Conservation (phyloP, 352 stramenopile species). For the Thraustotheca clavata region DNA sequence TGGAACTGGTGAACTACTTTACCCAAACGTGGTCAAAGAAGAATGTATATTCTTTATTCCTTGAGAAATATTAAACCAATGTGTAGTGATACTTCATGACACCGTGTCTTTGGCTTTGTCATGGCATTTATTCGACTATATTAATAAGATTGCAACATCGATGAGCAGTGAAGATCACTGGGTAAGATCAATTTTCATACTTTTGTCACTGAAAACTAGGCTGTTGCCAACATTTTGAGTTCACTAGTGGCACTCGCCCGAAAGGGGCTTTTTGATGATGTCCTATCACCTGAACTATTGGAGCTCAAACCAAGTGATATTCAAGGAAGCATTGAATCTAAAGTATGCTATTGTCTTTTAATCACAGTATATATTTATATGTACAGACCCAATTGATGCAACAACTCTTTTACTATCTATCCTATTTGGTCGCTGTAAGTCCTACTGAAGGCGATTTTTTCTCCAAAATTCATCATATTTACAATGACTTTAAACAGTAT, state of each 20-base stretch:
- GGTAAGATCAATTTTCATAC: background rate
- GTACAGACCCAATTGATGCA: slow-evolving; percentile 31
- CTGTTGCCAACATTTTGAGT: slow-evolving; percentile 45
- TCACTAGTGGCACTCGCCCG: slow-evolving; percentile 43
- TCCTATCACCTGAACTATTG: background rate
- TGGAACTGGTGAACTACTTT: slow-evolving; percentile 52
- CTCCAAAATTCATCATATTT: slow-evolving; percentile 34
- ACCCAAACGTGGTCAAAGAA: slow-evolving; percentile 29
- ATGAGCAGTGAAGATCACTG: slow-evolving; percentile 80
- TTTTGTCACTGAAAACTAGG: background rate
- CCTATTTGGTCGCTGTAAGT: slow-evolving; percentile 61
- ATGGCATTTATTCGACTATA: slow-evolving; percentile 62
- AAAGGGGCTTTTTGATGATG: slow-evolving; percentile 51
- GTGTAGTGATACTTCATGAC: slow-evolving; percentile 45
- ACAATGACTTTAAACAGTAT: slow-evolving; percentile 3
- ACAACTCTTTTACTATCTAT: slow-evolving; percentile 62
- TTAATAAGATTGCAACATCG: slow-evolving; percentile 51
- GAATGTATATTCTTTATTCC: slow-evolving; percentile 33
- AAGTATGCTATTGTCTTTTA: background rate
- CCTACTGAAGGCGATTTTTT: slow-evolving; percentile 60
- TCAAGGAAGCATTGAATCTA: background rate
- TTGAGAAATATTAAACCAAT: background rate
- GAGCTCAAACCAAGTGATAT: background rate
- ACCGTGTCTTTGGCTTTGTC: slow-evolving; percentile 52
- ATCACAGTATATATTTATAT: background rate